Evolutionary conservation across 768 basidiomycete species (phyloP), one percentile per base, ranked within the genome.

Genomic region (Coprinopsis sp.): DNA sequence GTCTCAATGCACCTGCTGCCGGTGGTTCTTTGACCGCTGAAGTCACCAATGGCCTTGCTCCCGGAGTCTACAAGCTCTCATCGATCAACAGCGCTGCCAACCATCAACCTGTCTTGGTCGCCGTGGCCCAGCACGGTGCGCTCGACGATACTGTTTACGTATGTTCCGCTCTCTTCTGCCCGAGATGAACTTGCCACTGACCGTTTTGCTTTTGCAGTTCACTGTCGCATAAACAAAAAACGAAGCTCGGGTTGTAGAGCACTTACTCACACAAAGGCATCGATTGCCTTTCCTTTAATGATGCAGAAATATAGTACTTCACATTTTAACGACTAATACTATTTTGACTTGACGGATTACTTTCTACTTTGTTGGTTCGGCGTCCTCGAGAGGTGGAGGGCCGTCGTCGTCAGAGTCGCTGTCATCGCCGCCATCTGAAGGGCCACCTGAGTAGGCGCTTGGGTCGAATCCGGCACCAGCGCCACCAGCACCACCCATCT

Each of bases 321-420:
- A 24, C n/a, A n/a, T 19, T 23, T 18, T 19, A 18, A 5, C 14
- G 36, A 24, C 23, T 23, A 27, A 34, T 16, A 31, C 40, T 29
- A 16, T 30, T 14, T 13, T 43, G 22, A 10, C 16, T 30, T 28
- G 6, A n/a, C 27, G 24, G 6, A 10, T 16, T 30, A 22, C 19
- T 30, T 24, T 58, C 60, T 66, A 71, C 58, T 75, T 75, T 37
- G 66, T 23, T 18, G 69, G 58, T 57, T 77, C 74, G 24, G 71
- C 72, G n/a, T 82, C 79, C 68, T 91, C 89, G 37, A 91, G 82
- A 55, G 88, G 85, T 42, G 89, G 89, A 46, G 87, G 87, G 41
- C 81, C 86, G 33, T 82, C 85, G 39, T 81, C 82, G 46, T 80
- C 78, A 5, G 70, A 65, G 46, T 77, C 78, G 33, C 73, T 70